These are phyloP conservation scores for Leccinum rimulosum DNA, from an alignment of 768 basidiomycete species.

Conservation along the genomic window DNA sequence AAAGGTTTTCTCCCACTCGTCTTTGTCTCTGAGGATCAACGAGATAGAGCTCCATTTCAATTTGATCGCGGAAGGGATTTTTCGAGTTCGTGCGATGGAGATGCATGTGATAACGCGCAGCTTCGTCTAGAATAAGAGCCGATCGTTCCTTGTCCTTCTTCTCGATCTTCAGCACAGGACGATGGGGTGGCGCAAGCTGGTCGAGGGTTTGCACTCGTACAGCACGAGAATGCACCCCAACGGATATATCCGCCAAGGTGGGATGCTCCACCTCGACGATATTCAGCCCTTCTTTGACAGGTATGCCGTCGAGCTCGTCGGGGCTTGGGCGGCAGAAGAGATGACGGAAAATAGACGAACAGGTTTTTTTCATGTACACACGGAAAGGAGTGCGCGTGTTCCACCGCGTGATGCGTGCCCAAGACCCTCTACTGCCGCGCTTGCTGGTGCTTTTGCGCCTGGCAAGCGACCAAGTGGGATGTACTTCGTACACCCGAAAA, in stretches of 20 bases:
- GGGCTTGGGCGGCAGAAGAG: slow-evolving; percentile 38
- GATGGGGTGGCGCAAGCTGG: slow-evolving; percentile 37
- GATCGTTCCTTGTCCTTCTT: slow-evolving; percentile 33
- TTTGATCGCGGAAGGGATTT: slow-evolving; percentile 44
- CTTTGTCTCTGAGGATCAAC: slow-evolving; percentile 45
- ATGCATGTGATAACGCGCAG: slow-evolving; percentile 59
- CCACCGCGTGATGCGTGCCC: slow-evolving; percentile 55
- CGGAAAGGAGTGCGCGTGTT: slow-evolving; percentile 56
- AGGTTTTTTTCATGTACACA: slow-evolving; percentile 49
- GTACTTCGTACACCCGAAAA: slow-evolving; percentile 50
- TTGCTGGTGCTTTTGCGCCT: slow-evolving; percentile 36
- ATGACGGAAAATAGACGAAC: slow-evolving; percentile 46
- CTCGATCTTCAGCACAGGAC: slow-evolving; percentile 38
- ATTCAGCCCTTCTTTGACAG: slow-evolving; percentile 40
- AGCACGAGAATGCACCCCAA: slow-evolving; percentile 40
- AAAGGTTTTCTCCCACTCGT: slow-evolving; percentile 44
- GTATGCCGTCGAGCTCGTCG: slow-evolving; percentile 30
- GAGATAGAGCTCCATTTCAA: slow-evolving; percentile 53
- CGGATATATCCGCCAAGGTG: slow-evolving; percentile 49
- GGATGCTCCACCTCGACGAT: slow-evolving; percentile 45
- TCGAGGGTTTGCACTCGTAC: slow-evolving; percentile 47
- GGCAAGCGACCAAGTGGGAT: slow-evolving; percentile 58
- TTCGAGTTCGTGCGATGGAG: slow-evolving; percentile 49
- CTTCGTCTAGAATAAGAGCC: slow-evolving; percentile 49
- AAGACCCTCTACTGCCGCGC: slow-evolving; percentile 41